Base-by-base conservation (phyloP, 768 basidiomycete species). In the Cyclocybe cylindracea region DNA sequence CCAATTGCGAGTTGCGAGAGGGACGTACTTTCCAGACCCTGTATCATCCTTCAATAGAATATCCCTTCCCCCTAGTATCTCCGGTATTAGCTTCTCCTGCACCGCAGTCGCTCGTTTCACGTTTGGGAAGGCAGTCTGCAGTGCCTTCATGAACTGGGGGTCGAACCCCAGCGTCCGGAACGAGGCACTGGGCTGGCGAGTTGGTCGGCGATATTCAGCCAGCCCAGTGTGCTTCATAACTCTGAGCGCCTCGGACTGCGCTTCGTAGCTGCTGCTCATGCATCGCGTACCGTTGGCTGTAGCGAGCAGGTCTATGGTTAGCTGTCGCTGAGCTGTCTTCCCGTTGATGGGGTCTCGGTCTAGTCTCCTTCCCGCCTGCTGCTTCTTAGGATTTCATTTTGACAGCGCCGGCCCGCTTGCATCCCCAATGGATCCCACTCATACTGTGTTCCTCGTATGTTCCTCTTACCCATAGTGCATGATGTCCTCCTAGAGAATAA, bases 21-120 rank as follows among this genome's bases (percentile, higher is more conserved):
- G 5, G 18, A 61, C 86, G 53, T 63, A 90, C 89, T 91, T 91
- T 71, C 89, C 90, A 40, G 84, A 82, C 4, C 90, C 89, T n/a
- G 89, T 88, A 19, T 71, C 70, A 55, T 89, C 89, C 55, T 80
- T 84, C 47, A 91, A 58, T 10, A 90, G 66, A 13, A 91, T 73
- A 64, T 91, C 84, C 59, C 78, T 77, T 6, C 76, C 77, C 14
- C 63, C 62, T 31, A 85, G 53, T 7, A 89, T 73, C 13, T 83
- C 87, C 3, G 81, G 79, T 50, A 91, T 84, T 47, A 90, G 79
- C 46, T 70, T 69, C 39, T 65, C 70, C 62, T 91, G 89, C 32
- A 78, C 77, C 10, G 70, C 65, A 0, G 89, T 91, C 3, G 88
- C 86, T 35, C 65, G 51, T 53, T 69, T 64, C 29, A 90, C 74